Percentiles rank a stretch among this genome's conserved stretches.
These are phyloP conservation scores for Globisporangium irregulare DNA, from an alignment of 352 stramenopile genomes.

Conservation along the genomic window DNA sequence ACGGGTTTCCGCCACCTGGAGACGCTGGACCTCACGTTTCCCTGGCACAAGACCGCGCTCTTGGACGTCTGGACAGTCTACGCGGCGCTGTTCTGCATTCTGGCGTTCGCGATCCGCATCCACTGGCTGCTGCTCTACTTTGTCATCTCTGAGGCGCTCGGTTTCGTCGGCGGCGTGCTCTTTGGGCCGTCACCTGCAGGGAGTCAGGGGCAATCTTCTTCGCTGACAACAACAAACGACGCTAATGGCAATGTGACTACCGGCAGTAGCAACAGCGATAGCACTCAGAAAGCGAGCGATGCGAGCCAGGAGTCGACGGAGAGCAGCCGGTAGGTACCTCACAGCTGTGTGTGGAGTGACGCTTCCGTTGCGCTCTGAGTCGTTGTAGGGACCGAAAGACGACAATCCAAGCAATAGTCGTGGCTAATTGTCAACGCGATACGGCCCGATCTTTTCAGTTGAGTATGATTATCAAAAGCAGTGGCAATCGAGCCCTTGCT, in stretches of 20 bases:
- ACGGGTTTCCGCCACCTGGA: slow-evolving; percentile 60
- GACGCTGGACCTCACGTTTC: slow-evolving; percentile 58
- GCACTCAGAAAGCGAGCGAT: not conserved
- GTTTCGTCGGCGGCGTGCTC: slow-evolving; percentile 36
- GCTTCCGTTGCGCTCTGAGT: not conserved
- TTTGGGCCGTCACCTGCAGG: slow-evolving; percentile 27
- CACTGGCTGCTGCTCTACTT: slow-evolving; percentile 73
- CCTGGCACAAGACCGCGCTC: slow-evolving; percentile 78
- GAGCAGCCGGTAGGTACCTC: not conserved
- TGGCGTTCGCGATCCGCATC: slow-evolving; percentile 57
- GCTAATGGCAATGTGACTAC: not conserved
- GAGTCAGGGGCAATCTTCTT: not conserved
- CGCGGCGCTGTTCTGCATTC: slow-evolving; percentile 60
- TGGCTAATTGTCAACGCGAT: no score
- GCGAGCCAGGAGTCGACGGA: not conserved
- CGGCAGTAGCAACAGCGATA: not conserved
- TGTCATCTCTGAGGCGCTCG: slow-evolving; percentile 41
- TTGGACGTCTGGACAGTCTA: slow-evolving; percentile 83
- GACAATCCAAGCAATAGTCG: not conserved
- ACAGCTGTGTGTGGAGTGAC: not conserved
- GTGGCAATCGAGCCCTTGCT: no score
- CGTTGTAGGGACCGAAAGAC: not conserved
- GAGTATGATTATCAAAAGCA: no score
- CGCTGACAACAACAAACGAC: not conserved
- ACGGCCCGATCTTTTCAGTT: no score